Evolutionary conservation across 345 rosid species (phyloP).

Genomic region (Crucihimalaya himalaica): DNA sequence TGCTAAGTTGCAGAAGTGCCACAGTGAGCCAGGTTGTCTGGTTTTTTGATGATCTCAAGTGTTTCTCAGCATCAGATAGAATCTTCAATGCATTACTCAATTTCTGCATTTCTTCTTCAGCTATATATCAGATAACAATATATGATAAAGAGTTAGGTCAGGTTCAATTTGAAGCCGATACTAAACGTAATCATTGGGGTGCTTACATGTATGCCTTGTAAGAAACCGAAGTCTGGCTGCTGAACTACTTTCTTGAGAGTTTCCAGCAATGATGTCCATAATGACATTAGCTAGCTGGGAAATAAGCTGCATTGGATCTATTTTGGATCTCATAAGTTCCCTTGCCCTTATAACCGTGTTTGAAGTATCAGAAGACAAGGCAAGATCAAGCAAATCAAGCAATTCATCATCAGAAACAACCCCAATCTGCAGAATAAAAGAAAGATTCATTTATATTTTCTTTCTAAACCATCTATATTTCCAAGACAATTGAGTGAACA

Average conservation of each 20-base stretch:
- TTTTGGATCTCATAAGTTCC: conserved; percentile 90
- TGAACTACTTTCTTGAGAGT: conserved; percentile 61
- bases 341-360: conserved; percentile 90
- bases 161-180: not conserved
- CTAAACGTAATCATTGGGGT: not conserved
- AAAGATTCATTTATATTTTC: not conserved
- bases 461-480: not conserved
- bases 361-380: conserved; percentile 88
- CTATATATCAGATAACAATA: conserved; percentile 42
- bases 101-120: conserved; percentile 76
- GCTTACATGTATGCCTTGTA: conserved; percentile 64
- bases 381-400: conserved; percentile 88
- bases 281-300: conserved; percentile 93
- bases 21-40: conserved; percentile 98
- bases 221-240: conserved; percentile 60
- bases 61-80: conserved; percentile 93
- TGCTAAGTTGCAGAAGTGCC: conserved; percentile 84
- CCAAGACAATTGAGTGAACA: not conserved
- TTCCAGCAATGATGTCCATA: conserved; percentile 85
- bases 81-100: conserved; percentile 76
- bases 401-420: conserved; percentile 93
- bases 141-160: not conserved
- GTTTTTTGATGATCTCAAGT: conserved; percentile 81
- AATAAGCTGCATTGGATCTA: conserved; percentile 92
- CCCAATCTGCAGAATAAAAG: conserved; percentile 60